Percentiles rank a stretch among this genome's conserved stretches.
phyloP scores from a whole-genome alignment of 2,329 filamentous ascomycete species.

The Penicillium capsulatum region DNA sequence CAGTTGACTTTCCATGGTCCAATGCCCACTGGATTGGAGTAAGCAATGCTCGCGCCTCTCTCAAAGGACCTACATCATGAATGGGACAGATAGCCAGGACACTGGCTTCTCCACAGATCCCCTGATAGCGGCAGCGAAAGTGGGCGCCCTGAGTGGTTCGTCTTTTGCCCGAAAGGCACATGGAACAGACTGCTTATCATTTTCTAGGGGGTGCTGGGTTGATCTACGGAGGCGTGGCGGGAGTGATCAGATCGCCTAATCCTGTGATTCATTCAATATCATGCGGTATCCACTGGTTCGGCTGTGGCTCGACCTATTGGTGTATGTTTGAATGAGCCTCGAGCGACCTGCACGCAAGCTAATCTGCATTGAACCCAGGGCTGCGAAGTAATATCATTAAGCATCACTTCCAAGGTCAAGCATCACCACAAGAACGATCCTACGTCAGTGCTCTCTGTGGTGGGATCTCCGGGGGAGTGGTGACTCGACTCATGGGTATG shows the following conservation, averaged over 20 bases:
- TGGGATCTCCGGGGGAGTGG: conserved; percentile 57
- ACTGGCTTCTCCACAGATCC: conserved; percentile 16
- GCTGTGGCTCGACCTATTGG: conserved; percentile 72
- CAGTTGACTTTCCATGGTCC: no score
- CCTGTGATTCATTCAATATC: conserved; percentile 65
- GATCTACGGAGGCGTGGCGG: conserved; percentile 63
- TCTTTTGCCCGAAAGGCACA: conserved; percentile 9
- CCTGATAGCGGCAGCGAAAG: conserved; percentile 48
- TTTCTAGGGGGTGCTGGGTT: conserved; percentile 49
- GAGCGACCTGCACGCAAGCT: conserved; percentile 1
- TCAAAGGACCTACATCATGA: conserved; percentile 25
- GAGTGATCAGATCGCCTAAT: conserved; percentile 65
- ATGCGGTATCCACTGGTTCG: conserved; percentile 76
- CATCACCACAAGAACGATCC: conserved; percentile 57
- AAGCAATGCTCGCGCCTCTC: no score
- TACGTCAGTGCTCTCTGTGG: conserved; percentile 68
- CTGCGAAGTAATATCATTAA: conserved; percentile 43
- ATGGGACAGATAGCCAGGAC: conserved; percentile 16
- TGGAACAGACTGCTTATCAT: conserved; percentile 2
- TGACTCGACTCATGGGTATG: conserved; percentile 55
- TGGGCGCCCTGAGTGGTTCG: conserved; percentile 58
- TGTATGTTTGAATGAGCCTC: conserved; percentile 47
- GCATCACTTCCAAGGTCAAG: conserved; percentile 48
- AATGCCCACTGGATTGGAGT: no score
- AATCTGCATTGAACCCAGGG: conserved; percentile 26